Evolutionary conservation across 2,329 filamentous ascomycete species (phyloP), one percentile per base, ranked within the genome.

Genomic region (Calonectria crousiana): DNA sequence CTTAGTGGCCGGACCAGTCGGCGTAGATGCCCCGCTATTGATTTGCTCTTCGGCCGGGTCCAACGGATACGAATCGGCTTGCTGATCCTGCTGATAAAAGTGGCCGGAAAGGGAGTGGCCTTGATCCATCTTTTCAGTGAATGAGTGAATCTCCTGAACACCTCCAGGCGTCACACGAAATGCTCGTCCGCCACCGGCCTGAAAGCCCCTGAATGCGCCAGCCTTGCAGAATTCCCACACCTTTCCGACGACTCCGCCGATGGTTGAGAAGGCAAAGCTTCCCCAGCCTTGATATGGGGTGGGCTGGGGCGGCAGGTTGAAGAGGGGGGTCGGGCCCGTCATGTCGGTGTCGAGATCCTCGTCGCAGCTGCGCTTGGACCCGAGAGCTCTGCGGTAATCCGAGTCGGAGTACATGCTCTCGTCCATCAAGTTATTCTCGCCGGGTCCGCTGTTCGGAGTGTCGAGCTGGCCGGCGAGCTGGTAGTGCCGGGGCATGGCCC

Each of bases 151-250:
- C 58, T 82, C 80, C 52, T 78, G 71, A 18, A 81, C 53, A n/a
- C 74, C 75, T 10, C 73, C 78, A 18, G 75, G 72, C 23, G 75
- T 76, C 78, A 95, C 86, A 9, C 90, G 86, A 81, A 96, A 98
- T 32, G 92, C 92, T 74, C 88, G 88, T 11, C 96, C 96, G 4
- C 94, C 95, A 10, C 96, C 96, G 16, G 96, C 95, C 75, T 96
- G 93, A 83, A 98, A 98, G 0, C 96, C 96, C 69, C 90, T 90
- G 81, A 98, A 97, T 0, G 94, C 91, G 11, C 90, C 91, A 0
- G 87, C 86, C 83, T 88, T 94, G 86, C 96, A 98, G 80, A 98
- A 97, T 78, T 95, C 91, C 90, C 95, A 95, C 0, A 98, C 92
- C 80, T 93, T 96, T 23, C 95, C 94, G 1, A 94, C 91, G 4